Evolutionary conservation across 2,329 filamentous ascomycete species (phyloP), one percentile per base, ranked within the genome.

Genomic region (Diaporthe longicolla): DNA sequence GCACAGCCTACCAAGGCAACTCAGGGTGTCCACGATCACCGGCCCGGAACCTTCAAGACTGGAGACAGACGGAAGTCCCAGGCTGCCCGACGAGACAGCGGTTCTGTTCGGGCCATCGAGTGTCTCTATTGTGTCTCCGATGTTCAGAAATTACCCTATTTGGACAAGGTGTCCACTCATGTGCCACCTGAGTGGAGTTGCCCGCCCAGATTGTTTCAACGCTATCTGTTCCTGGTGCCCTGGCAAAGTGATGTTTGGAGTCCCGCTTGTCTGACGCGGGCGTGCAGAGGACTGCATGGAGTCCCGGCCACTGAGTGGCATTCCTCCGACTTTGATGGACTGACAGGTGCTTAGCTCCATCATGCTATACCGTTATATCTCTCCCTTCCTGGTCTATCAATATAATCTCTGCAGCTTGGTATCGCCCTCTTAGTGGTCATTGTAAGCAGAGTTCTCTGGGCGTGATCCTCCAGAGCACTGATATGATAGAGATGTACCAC

Each of bases 211-310:
- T 43, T 50, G 61, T 66, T 66, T 66, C 61, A 66, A 66, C 45
- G 43, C 29, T 26, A 66, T 50, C 29, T 32, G 11, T 35, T 19
- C 10, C 1, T 37, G 10, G 10, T 11, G 8, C 11, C 35, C 61
- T 21, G 32, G 61, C 43, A 35, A 24, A 21, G 21, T 29, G 61
- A 66, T 52, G 45, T 52, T 29, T 50, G 45, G 61, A 17, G 13
- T 37, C 21, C 19, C n/a, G 43, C 13, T 10, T 50, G 13, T 5
- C 29, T 66, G 61, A 52, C 43, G 45, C 43, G n/a, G 43, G 43
- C 29, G 17, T 66, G 43, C 43, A 50, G 43, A 35, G 24, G 29
- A n/a, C 29, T 66, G 61, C 43, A 66, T 52, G 61, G 61, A 66
- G 45, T 11, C 29, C 45, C 2, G 43, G 45, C 43, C 61, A 66